These are phyloP conservation scores for Suillus hirtellus DNA, from an alignment of 768 basidiomycete species.

Conservation along the genomic window DNA sequence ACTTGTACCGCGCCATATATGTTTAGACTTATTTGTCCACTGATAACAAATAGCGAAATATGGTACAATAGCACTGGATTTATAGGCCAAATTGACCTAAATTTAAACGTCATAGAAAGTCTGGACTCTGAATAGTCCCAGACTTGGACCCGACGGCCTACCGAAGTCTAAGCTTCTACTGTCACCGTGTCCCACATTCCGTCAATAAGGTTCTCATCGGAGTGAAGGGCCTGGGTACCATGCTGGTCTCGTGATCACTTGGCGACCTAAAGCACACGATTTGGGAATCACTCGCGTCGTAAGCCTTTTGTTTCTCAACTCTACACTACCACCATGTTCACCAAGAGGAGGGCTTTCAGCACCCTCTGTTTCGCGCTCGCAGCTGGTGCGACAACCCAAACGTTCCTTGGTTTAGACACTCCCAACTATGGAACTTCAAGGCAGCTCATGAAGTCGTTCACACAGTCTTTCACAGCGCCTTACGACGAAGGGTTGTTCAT, in stretches of 20 bases:
- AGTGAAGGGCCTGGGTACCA: not conserved
- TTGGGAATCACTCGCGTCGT: not conserved
- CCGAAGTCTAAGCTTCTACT: too few relatives aligned
- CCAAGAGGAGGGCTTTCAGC: not conserved
- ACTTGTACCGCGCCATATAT: not conserved
- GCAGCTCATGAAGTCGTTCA: constrained; percentile 6
- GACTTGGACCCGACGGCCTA: too few relatives aligned
- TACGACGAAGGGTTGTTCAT: constrained; percentile 35
- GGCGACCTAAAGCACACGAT: not conserved
- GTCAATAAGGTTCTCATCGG: not conserved
- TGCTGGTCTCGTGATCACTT: not conserved
- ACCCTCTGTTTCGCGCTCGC: constrained; percentile 1
- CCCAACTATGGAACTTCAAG: constrained; percentile 3
- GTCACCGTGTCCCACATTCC: constrained; percentile 1
- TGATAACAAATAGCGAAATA: not conserved
- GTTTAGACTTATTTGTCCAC: not conserved
- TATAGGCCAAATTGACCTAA: too few relatives aligned
- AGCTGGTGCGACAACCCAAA: constrained; percentile 22
- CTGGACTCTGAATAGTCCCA: not conserved
- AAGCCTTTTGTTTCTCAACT: not conserved
- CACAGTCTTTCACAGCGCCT: constrained; percentile 14
- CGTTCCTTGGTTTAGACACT: constrained; percentile 16
- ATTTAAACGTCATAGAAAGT: not conserved
- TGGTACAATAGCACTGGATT: not conserved
- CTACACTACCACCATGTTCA: constrained; percentile 1